Evolutionary conservation across 352 stramenopile species (phyloP).

Genomic region (Phytophthora rubi): DNA sequence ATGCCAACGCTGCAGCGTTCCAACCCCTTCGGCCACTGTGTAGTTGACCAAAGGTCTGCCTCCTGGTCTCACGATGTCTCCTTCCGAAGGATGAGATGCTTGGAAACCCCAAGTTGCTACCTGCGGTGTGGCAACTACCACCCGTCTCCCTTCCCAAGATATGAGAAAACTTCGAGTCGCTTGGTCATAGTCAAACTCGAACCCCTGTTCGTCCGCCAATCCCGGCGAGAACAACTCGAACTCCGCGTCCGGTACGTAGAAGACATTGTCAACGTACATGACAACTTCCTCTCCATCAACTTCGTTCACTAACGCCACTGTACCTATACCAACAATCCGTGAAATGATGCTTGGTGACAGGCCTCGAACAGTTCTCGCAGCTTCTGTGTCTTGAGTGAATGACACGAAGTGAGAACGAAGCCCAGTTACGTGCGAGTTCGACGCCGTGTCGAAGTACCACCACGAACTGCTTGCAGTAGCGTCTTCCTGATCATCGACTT

Average conservation of each 20-base stretch:
- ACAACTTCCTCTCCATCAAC: background rate
- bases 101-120: conserved; percentile 1
- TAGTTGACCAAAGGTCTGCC: background rate
- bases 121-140: background rate
- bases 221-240: conserved; percentile 2
- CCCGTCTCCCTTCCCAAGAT: background rate
- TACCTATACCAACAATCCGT: background rate
- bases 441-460: conserved; percentile 13
- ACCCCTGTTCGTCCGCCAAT: conserved; percentile 4
- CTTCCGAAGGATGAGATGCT: background rate
- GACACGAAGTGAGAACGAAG: background rate
- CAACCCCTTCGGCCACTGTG: conserved; percentile 1
- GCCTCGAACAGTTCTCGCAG: background rate
- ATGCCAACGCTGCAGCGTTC: background rate
- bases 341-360: background rate
- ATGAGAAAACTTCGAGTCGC: background rate
- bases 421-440: background rate
- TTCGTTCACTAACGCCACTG: background rate
- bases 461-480: background rate
- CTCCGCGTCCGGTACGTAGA: conserved; percentile 7
- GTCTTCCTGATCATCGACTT: no score
- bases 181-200: conserved; percentile 3
- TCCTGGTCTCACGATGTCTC: background rate
- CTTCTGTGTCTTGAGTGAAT: background rate
- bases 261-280: background rate